Base-by-base conservation (phyloP, 768 basidiomycete species). In the Lentinula edodes region DNA sequence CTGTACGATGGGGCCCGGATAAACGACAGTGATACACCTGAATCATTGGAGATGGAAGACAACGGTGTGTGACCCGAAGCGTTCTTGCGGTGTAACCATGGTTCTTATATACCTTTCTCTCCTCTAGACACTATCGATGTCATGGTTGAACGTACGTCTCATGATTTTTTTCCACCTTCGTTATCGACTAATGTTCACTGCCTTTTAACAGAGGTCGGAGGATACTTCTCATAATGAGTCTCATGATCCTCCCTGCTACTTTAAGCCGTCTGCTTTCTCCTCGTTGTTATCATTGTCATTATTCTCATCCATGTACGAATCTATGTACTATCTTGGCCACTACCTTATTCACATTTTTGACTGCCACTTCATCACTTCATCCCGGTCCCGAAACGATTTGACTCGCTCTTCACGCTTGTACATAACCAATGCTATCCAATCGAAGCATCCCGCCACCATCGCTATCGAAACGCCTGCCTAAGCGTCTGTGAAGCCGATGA, bases 1-100 rank as follows among this genome's bases (percentile, higher is more conserved):
- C 76, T 97, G 75, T 98, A 95, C 67, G 95, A 98, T 69, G 95
- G 95, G 32, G 69, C 74, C 60, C 83, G 94, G 71, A 92, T 97
- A 80, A 80, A 80, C 62, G 93, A 95, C 50, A 91, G 93, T 13
- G 94, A 97, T 67, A 96, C 95, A 23, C 95, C 95, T 1, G 67
- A 78, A 7, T 82, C 28, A 3, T 28, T 28, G 3, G 28, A 28
- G 28, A 28, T 28, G 28, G 28, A 28, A 28, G 28, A 28, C 28
- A 28, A 28, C 28, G 28, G 28, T 28, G 28, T 28, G 28, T 28
- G 28, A 3, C 28, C 3, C 28, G 28, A 28, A 28, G 28, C 1
- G 28, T 28, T 28, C 28, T 28, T 3, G 28, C 28, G 3, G 28
- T 28, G 28, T 28, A 28, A 28, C 3, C 28, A 28, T 3, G 28